Evolutionary conservation across 2,329 filamentous ascomycete genomes (phyloP).

Genomic region (Saccharata proteae): DNA sequence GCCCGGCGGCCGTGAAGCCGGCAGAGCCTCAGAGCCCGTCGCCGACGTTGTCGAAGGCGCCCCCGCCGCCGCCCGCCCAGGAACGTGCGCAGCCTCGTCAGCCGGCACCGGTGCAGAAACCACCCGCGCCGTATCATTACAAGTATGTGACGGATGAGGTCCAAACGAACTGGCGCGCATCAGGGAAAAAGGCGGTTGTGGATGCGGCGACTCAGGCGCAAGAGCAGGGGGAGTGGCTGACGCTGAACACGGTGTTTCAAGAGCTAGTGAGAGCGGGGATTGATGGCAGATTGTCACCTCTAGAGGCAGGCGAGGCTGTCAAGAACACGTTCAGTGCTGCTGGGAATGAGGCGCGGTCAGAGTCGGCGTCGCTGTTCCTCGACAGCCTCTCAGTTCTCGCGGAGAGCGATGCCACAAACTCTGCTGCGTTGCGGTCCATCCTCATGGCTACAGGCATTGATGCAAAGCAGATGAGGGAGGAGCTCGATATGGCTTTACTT

Average conservation of each 20-base stretch:
- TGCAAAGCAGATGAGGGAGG: conserved; percentile 59
- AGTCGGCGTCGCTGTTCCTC: conserved; percentile 54
- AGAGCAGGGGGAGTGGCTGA: conserved; percentile 54
- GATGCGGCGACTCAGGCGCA: conserved; percentile 52
- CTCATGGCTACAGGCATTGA: conserved; percentile 62
- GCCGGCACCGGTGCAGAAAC: conserved; percentile 1
- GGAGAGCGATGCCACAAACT: conserved; percentile 53
- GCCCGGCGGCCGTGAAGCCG: conserved; percentile 3
- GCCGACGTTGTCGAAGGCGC: not conserved
- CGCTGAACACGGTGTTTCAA: conserved; percentile 64
- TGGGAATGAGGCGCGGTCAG: conserved; percentile 33
- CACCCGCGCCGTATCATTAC: conserved; percentile 48
- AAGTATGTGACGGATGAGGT: conserved; percentile 61
- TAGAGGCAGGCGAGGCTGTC: conserved; percentile 59
- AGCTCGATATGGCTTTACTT: conserved; percentile 69
- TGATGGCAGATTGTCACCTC: conserved; percentile 52
- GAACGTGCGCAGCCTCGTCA: conserved; percentile 1
- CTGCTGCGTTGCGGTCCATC: conserved; percentile 51
- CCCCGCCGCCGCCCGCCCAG: conserved; percentile 11
- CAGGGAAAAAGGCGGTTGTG: conserved; percentile 55
- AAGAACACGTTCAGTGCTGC: conserved; percentile 57
- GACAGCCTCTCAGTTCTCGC: conserved; percentile 72
- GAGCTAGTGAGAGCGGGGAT: conserved; percentile 71
- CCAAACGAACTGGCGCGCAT: conserved; percentile 54
- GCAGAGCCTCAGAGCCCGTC: conserved; percentile 4